Percentiles rank a stretch among this genome's conserved stretches.
phyloP scores from a whole-genome alignment of 208 protist genomes.

The Trypanosoma congolense region DNA sequence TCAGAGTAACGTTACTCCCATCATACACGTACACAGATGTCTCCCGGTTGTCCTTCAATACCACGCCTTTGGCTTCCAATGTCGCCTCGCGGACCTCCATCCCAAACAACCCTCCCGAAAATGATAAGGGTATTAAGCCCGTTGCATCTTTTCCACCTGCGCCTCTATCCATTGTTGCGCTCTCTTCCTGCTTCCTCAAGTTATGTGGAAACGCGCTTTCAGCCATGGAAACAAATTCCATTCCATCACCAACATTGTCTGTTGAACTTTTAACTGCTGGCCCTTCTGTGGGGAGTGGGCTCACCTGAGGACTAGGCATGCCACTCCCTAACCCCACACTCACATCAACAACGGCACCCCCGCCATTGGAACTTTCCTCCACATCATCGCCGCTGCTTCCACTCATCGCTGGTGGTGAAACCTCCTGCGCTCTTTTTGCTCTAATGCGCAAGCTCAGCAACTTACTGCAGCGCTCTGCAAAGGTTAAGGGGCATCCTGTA shows the following conservation, averaged over 20 bases:
- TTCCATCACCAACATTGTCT: too few species aligned
- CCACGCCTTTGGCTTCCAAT: conserved; percentile 38
- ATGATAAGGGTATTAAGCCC: conserved; percentile 18
- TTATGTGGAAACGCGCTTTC: too few species aligned
- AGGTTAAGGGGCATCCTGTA: conserved; percentile 19
- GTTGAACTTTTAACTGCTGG: too few species aligned
- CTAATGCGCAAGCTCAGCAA: conserved; percentile 13
- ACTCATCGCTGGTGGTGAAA: neutral
- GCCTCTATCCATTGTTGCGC: neutral
- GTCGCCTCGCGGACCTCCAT: conserved; percentile 53
- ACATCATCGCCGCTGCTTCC: conserved; percentile 1
- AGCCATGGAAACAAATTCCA: too few species aligned
- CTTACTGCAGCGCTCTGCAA: conserved; percentile 32
- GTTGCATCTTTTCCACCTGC: neutral
- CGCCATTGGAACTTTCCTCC: too few species aligned
- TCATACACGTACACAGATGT: conserved; percentile 66
- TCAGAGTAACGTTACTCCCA: conserved; percentile 35
- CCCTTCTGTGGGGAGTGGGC: too few species aligned
- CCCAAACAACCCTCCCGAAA: conserved; percentile 55
- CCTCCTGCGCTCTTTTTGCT: neutral
- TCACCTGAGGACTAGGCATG: too few species aligned
- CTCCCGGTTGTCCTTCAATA: conserved; percentile 39
- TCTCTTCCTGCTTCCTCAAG: neutral
- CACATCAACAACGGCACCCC: too few species aligned
- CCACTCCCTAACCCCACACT: too few species aligned